These are phyloP conservation scores for Aurantiochytrium sp. DNA, from an alignment of 108 stramenopile species.

Conservation along the genomic window DNA sequence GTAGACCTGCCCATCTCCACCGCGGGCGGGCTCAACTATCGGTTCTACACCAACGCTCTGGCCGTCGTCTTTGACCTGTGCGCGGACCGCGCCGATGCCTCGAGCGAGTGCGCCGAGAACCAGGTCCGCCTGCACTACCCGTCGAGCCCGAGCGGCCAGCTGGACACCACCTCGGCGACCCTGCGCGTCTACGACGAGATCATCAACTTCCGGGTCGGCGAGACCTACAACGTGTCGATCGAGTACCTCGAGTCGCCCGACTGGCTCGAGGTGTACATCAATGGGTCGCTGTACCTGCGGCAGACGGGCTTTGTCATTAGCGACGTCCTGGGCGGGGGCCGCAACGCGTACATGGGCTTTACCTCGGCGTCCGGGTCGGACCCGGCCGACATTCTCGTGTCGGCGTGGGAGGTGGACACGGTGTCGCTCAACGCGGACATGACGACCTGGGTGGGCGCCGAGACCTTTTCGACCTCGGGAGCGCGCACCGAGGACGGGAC, in stretches of 20 bases:
- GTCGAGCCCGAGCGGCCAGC: not conserved
- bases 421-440: not conserved
- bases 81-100: not conserved
- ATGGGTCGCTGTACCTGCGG: not conserved
- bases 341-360: constrained; percentile 18
- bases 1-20: not conserved
- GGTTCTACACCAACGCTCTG: not conserved
- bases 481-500: not conserved
- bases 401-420: not conserved
- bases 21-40: not conserved
- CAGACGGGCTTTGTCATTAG: not conserved
- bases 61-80: constrained; percentile 18
- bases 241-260: not conserved
- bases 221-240: not conserved
- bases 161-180: not conserved
- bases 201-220: not conserved
- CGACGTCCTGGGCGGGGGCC: not conserved
- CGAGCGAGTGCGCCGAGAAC: not conserved
- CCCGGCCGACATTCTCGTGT: not conserved
- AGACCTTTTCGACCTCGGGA: not conserved
- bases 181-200: not conserved
- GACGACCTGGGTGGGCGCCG: not conserved
- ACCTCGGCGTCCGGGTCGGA: not conserved
- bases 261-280: not conserved
- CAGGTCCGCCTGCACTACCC: not conserved